Conservation (phyloP, 495 filamentous ascomycete genomes). For the Hypoxylon perforatum region DNA sequence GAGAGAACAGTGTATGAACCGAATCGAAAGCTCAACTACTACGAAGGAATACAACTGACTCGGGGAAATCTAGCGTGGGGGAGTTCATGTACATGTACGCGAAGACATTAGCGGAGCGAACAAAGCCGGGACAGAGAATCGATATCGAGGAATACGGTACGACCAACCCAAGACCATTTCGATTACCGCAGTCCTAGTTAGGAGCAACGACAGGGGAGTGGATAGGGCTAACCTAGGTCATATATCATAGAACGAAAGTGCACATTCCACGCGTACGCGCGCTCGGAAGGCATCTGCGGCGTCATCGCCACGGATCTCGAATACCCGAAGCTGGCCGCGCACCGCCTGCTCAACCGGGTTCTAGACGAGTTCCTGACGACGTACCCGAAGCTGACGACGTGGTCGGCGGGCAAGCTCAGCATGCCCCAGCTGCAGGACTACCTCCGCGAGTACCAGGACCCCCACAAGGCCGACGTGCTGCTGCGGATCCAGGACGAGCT, state of each 20-base stretch:
- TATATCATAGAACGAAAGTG: constrained; percentile 59
- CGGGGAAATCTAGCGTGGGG: constrained; percentile 53
- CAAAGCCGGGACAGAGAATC: constrained; percentile 85
- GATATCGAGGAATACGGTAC: constrained; percentile 88
- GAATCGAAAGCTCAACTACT: constrained; percentile 1
- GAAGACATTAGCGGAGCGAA: constrained; percentile 82
- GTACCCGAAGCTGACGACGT: constrained; percentile 73
- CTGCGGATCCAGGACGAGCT: constrained; percentile 96
- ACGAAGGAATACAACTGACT: constrained; percentile 26
- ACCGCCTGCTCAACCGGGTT: constrained; percentile 90
- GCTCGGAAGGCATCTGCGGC: constrained; percentile 85
- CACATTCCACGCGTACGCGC: constrained; percentile 90
- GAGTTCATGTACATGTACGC: constrained; percentile 78
- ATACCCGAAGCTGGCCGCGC: constrained; percentile 91
- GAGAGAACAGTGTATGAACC: not conserved
- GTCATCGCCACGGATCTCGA: constrained; percentile 91
- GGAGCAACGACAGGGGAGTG: not conserved
- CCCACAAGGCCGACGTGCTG: constrained; percentile 87
- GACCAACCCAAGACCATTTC: constrained; percentile 18
- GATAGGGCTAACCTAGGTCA: not conserved
- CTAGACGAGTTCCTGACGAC: constrained; percentile 91
- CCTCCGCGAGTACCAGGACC: constrained; percentile 89
- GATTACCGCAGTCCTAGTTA: not conserved
- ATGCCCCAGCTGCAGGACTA: constrained; percentile 84
- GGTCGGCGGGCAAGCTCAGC: constrained; percentile 62